Conservation (phyloP, 2,329 filamentous ascomycete genomes). For the Colletotrichum sp. region DNA sequence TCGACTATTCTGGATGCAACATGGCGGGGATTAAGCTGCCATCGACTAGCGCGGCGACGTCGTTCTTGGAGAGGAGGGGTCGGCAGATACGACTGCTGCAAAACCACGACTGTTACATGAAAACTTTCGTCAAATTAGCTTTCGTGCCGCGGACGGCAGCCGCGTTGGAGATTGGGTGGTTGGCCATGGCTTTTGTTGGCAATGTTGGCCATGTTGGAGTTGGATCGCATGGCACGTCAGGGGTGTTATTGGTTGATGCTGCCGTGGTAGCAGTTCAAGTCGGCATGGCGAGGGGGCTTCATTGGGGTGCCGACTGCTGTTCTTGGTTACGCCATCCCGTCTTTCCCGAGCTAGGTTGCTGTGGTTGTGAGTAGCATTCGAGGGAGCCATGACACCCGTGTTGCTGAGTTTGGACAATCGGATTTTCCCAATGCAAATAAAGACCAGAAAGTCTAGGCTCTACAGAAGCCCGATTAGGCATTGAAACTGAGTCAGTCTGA, state of each 20-base stretch:
- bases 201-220: not conserved
- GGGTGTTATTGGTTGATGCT: not conserved
- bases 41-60: not conserved
- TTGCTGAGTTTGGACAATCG: not conserved
- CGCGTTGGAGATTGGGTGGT: not conserved
- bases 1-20: not conserved
- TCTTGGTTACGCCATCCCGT: not conserved
- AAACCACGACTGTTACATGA: slow-evolving; percentile 14
- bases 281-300: not conserved
- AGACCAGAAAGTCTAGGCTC: not conserved
- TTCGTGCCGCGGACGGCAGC: not conserved
- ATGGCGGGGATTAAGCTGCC: not conserved
- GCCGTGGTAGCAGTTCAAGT: not conserved
- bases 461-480: not conserved
- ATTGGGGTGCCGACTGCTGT: not conserved
- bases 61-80: not conserved
- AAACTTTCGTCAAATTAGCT: slow-evolving; percentile 2
- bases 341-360: not conserved
- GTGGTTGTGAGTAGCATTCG: not conserved
- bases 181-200: not conserved
- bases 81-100: slow-evolving; percentile 2
- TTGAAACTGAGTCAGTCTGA: not conserved
- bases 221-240: not conserved
- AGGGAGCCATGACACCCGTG: not conserved
- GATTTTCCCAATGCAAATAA: not conserved